Conservation (phyloP, 805 yeast species). For the Candida fluviatilis region DNA sequence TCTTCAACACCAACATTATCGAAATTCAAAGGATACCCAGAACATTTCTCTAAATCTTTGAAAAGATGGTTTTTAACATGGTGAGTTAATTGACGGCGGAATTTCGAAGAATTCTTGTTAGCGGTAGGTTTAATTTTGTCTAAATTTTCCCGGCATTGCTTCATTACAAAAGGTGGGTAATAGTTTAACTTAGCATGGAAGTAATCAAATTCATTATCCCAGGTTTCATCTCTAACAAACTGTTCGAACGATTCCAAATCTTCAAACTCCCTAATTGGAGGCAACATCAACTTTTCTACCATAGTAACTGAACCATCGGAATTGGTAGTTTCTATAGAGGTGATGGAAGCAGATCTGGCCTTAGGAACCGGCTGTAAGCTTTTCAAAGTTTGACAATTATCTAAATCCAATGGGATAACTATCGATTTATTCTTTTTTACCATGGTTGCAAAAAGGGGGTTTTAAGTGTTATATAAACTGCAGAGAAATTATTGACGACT, state of each 20-base stretch:
- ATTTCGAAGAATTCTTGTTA: conserved; percentile 68
- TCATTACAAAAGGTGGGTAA: conserved; percentile 69
- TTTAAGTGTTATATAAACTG: not conserved
- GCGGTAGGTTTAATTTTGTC: conserved; percentile 70
- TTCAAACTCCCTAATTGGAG: conserved; percentile 51
- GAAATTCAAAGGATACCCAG: conserved; percentile 55
- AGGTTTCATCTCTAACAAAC: conserved; percentile 65
- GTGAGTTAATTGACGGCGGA: conserved; percentile 69
- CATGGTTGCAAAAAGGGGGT: conserved; percentile 13
- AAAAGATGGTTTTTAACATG: conserved; percentile 69
- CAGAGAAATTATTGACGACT: not conserved
- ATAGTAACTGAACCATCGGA: conserved; percentile 18
- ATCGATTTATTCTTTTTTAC: conserved; percentile 26
- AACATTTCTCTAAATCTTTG: conserved; percentile 57
- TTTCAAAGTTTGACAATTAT: conserved; percentile 33
- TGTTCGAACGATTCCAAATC: conserved; percentile 59
- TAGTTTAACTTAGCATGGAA: conserved; percentile 63
- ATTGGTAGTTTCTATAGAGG: conserved; percentile 35
- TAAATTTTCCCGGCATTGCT: conserved; percentile 62
- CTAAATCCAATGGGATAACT: conserved; percentile 30
- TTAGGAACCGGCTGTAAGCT: conserved; percentile 38
- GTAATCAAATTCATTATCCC: conserved; percentile 71
- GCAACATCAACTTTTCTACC: conserved; percentile 30
- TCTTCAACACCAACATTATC: conserved; percentile 46
- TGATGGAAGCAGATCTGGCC: conserved; percentile 34